phyloP scores from a whole-genome alignment of 1,139 yeast species.

The Yamadazyma siamensis region DNA sequence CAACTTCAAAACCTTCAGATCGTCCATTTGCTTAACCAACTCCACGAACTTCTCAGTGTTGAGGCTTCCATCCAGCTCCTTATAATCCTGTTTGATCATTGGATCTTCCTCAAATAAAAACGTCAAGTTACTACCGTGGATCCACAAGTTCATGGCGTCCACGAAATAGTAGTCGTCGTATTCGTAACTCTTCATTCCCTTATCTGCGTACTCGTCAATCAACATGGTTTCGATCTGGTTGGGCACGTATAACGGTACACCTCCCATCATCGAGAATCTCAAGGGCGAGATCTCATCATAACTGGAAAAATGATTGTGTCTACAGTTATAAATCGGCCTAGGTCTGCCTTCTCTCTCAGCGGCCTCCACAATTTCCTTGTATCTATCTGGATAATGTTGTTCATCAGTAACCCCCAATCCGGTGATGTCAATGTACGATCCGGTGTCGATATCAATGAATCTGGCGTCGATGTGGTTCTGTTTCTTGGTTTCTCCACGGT shows the following conservation, averaged over 20 bases:
- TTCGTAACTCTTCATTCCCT: slow-evolving; percentile 20
- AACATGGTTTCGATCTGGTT: slow-evolving; percentile 25
- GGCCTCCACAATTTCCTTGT: slow-evolving; percentile 12
- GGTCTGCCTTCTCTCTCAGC: slow-evolving; percentile 10
- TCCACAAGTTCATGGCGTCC: slow-evolving; percentile 32
- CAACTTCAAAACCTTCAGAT: slow-evolving; percentile 26
- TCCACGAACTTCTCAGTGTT: slow-evolving; percentile 11
- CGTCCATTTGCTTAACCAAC: slow-evolving; percentile 20
- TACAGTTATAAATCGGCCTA: slow-evolving; percentile 39
- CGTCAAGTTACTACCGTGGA: slow-evolving; percentile 17
- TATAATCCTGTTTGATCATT: slow-evolving; percentile 14
- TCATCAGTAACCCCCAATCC: slow-evolving; percentile 42
- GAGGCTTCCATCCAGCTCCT: slow-evolving; percentile 8
- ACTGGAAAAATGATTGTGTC: slow-evolving; percentile 40
- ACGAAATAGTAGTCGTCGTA: slow-evolving; percentile 26
- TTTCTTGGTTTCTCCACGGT: slow-evolving; percentile 31
- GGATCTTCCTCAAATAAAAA: slow-evolving; percentile 17
- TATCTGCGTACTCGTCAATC: slow-evolving; percentile 28
- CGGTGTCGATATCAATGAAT: slow-evolving; percentile 73
- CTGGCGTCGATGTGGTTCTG: slow-evolving; percentile 76
- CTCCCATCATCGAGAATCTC: slow-evolving; percentile 28
- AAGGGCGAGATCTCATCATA: slow-evolving; percentile 32
- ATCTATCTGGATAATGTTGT: slow-evolving; percentile 34
- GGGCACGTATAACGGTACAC: slow-evolving; percentile 33
- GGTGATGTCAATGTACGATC: slow-evolving; percentile 69